phyloP scores from a whole-genome alignment of 2,329 filamentous ascomycete genomes.

The Aspergillus hiratsukae region DNA sequence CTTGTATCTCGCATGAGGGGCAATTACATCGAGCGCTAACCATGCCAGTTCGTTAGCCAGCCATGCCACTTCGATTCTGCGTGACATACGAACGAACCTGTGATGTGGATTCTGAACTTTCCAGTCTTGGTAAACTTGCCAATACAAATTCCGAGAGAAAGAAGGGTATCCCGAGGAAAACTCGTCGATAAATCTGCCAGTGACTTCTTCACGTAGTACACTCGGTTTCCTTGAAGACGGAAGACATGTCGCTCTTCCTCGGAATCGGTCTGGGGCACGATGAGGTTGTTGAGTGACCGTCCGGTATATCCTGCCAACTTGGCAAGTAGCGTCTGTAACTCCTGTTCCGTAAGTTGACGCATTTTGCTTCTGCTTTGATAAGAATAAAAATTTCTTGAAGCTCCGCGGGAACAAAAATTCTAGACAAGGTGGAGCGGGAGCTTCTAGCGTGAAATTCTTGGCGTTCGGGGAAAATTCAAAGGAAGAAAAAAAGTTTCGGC shows the following conservation, averaged over 20 bases:
- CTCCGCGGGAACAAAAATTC: conserved; percentile 20
- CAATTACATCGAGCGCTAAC: conserved; percentile 72
- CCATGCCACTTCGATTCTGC: neutral
- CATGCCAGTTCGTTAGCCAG: neutral
- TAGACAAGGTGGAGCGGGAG: conserved; percentile 18
- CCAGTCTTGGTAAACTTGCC: conserved; percentile 92
- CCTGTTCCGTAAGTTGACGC: conserved; percentile 70
- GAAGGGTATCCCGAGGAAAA: conserved; percentile 72
- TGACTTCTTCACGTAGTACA: conserved; percentile 88
- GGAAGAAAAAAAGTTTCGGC: conserved; percentile 22
- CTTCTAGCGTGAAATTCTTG: conserved; percentile 24
- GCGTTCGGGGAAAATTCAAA: conserved; percentile 12
- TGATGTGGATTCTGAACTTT: conserved; percentile 93
- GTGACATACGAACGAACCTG: conserved; percentile 32
- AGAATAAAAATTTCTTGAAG: conserved; percentile 9
- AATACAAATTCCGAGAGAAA: conserved; percentile 84
- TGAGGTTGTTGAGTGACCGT: conserved; percentile 77
- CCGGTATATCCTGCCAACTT: conserved; percentile 95
- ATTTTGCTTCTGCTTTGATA: conserved; percentile 43
- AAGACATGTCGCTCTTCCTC: conserved; percentile 79
- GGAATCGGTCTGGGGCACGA: conserved; percentile 65
- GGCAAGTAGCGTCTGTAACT: conserved; percentile 69
- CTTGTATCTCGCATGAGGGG: conserved; percentile 90
- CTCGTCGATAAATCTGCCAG: conserved; percentile 89
- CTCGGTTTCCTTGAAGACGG: conserved; percentile 72